Evolutionary conservation across 2,329 filamentous ascomycete genomes (phyloP).

Genomic region (Bipolaris cookei): DNA sequence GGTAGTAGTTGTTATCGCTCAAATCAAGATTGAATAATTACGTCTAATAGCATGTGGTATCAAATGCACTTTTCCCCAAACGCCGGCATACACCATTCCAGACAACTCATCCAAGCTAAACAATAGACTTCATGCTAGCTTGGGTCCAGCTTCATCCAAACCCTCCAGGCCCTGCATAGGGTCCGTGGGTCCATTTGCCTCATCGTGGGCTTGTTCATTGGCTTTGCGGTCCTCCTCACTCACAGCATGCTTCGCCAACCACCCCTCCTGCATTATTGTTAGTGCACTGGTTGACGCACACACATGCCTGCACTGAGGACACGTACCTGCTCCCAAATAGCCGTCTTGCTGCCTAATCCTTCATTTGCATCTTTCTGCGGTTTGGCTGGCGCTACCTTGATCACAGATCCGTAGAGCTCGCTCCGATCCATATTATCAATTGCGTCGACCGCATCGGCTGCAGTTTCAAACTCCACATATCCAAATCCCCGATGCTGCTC

Average conservation of each 20-base stretch:
- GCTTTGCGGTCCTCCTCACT: conserved; percentile 76
- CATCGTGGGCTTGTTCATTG: conserved; percentile 61
- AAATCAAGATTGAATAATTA: not conserved
- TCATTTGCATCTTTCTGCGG: conserved; percentile 87
- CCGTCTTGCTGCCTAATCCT: conserved; percentile 89
- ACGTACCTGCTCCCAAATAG: conserved; percentile 93
- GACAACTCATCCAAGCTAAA: not conserved
- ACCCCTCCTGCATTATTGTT: conserved; percentile 73
- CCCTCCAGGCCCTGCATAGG: conserved; percentile 96
- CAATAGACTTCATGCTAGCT: conserved; percentile 63
- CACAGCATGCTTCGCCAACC: conserved; percentile 86
- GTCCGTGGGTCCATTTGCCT: conserved; percentile 68
- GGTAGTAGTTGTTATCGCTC: not conserved
- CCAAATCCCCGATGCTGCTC: conserved; percentile 91
- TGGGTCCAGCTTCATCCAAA: conserved; percentile 91
- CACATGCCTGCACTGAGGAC: conserved; percentile 15
- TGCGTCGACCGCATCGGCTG: conserved; percentile 86
- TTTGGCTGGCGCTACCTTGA: conserved; percentile 92
- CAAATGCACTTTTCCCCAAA: conserved; percentile 13
- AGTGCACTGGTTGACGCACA: conserved; percentile 10
- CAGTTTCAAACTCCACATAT: conserved; percentile 91
- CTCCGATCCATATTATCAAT: conserved; percentile 99
- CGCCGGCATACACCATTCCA: conserved; percentile 31
- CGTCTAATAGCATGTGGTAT: conserved; percentile 13
- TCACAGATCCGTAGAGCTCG: conserved; percentile 88